Evolutionary conservation across 257 asterid genomes (phyloP), one percentile per base, ranked within the genome.

Genomic region (Ilex aquifolium): DNA sequence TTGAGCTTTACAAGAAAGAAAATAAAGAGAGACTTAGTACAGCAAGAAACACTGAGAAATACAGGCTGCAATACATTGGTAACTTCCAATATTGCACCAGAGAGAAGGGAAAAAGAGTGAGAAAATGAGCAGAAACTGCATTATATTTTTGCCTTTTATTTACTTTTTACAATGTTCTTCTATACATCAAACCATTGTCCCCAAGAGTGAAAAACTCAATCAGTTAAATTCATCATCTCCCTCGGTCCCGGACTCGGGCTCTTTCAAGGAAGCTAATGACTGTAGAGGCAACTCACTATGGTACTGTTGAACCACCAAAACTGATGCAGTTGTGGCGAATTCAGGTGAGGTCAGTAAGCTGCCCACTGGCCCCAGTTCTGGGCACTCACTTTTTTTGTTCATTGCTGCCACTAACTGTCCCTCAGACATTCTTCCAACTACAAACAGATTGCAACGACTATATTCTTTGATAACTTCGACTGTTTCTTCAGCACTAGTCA

Each of bases 281-380:
- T 71, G 69, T 15, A 69, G 72, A 0, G 83, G 70, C 32, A 82
- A 65, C 66, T 60, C 68, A 51, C 80, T 68, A 9, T 80, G 82
- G 66, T 78, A 80, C 65, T 85, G 93, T 73, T 85, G 93, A 76
- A 85, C 84, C 70, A 85, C 87, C 72, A 85, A 67, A 12, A 80
- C 82, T 8, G 93, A 85, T 1, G 90, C 93, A 0, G 72, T 60
- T 5, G 85, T 80, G 0, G 75, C 67, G 10, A 74, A 72, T 44
- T 80, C 83, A 1, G 84, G 57, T 1, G 87, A 81, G 7, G 69
- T 80, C 77, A 87, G 60, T 74, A 84, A 57, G 64, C 82, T 84
- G 2, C 85, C 90, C 7, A 82, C 65, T 6, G 87, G 87, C 53
- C 95, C 95, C 31, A 87, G 61, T 49, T 87, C 95, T 0, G 86